Evolutionary conservation across 192 early-diverging fungal genomes (phyloP).

Genomic region (Endogone sp.): DNA sequence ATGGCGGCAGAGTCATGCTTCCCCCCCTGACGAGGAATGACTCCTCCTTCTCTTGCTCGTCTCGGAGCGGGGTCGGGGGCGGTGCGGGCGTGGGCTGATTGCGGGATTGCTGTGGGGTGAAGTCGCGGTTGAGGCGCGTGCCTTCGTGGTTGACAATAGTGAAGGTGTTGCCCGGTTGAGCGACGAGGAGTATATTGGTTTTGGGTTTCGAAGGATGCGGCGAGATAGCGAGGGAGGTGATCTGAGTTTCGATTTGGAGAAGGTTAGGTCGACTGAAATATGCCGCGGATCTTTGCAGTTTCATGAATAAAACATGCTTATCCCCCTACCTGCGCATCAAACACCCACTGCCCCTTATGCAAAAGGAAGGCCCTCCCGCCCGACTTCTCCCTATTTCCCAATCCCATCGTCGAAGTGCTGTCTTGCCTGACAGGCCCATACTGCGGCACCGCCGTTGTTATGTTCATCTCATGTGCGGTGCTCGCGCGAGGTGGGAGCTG

Average conservation of each 20-base stretch:
- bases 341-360: constrained; percentile 49
- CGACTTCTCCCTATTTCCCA: not conserved
- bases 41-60: not conserved
- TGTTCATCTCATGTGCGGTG: not conserved
- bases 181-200: constrained; percentile 44
- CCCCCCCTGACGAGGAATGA: too few relatives aligned
- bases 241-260: constrained; percentile 29
- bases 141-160: constrained; percentile 38
- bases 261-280: too few relatives aligned
- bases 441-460: not conserved
- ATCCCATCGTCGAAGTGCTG: not conserved
- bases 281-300: too few relatives aligned
- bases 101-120: constrained; percentile 24
- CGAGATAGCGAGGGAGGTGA: constrained; percentile 43
- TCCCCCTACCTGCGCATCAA: constrained; percentile 47
- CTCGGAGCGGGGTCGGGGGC: not conserved
- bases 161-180: constrained; percentile 48
- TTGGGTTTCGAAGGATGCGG: constrained; percentile 32
- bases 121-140: constrained; percentile 27
- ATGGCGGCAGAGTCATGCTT: constrained; percentile 7
- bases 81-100: not conserved
- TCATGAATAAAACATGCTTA: not conserved
- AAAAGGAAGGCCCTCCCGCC: constrained; percentile 11
- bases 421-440: not conserved
- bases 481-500: not conserved